Evolutionary conservation across 1,139 yeast species (phyloP).

Genomic region (Lodderomyces metapsilosis): DNA sequence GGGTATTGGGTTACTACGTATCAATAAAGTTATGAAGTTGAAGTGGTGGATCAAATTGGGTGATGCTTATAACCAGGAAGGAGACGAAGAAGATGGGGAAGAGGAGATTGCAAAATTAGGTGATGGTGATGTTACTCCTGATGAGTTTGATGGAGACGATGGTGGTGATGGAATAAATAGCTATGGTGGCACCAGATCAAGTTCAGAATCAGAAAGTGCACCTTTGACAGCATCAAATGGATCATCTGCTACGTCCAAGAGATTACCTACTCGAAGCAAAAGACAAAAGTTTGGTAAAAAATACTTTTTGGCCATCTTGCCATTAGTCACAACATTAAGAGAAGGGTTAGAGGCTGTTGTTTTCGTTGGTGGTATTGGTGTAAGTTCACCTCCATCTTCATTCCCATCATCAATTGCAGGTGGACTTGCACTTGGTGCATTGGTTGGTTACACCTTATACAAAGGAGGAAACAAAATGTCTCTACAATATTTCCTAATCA

Average conservation of each 20-base stretch:
- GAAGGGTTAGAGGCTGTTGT: conserved; percentile 52
- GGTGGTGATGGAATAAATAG: conserved; percentile 2
- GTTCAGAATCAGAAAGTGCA: conserved; percentile 13
- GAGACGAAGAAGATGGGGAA: conserved; percentile 17
- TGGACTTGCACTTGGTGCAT: conserved; percentile 36
- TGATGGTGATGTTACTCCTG: conserved; percentile 10
- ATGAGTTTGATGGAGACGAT: conserved; percentile 1
- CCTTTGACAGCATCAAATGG: conserved; percentile 12
- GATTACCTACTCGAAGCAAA: background rate
- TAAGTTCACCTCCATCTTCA: conserved; percentile 37
- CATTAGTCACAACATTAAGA: conserved; percentile 44
- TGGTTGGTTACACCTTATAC: conserved; percentile 37
- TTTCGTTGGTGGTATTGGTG: conserved; percentile 49
- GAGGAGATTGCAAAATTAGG: conserved; percentile 17
- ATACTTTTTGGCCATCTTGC: conserved; percentile 40
- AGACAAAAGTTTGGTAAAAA: conserved; percentile 23
- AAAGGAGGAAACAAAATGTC: conserved; percentile 43
- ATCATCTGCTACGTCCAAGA: conserved; percentile 1
- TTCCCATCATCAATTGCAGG: conserved; percentile 39
- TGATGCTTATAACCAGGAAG: conserved; percentile 30
- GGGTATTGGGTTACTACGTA: conserved; percentile 84
- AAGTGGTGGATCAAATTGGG: conserved; percentile 52
- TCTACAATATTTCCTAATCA: conserved; percentile 40
- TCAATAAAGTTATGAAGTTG: conserved; percentile 62
- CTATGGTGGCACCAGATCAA: conserved; percentile 16